Base-by-base conservation (phyloP, 441 rosid species). In the Mallotus japonicus region DNA sequence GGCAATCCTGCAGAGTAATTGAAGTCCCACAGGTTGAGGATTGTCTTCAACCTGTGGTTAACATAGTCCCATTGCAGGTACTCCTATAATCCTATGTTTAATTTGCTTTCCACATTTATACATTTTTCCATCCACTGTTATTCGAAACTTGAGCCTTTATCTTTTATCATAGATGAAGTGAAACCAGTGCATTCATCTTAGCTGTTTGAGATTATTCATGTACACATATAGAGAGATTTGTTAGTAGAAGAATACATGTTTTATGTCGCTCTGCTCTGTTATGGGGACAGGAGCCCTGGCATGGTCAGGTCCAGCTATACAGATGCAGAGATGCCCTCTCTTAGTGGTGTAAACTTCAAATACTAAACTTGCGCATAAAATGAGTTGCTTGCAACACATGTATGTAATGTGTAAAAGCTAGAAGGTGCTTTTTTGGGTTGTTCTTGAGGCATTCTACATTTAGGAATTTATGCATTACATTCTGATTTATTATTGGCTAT, bases 1-100 rank as follows among this genome's bases (percentile, higher is more conserved):
- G 90, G 0, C 89, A 84, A 69, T 81, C 91, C 32, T 87, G 92
- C 77, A 82, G 96, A 70, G 87, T 86, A 11, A 86, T 95, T 73
- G 98, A 93, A 80, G 98, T 89, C 73, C 98, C 98, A 65, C 92
- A 81, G 70, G 91, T 95, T 53, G 97, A 95, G 84, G 98, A 95
- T 78, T 95, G 99, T 75, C 93, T 95, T 80, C 97, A 95, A 67
- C 98, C 98, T 68, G 99, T 91, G 62, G 69, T 92, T 24, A 95
- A 95, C 69, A 85, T 95, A 54, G 85, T 95, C 80, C 98, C 98
- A 5, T 77, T 95, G 70, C 99, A 91, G 98, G 97, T 28, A 28
- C 32, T 28, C 32, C 32, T 95, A 83, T 59, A 54, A 14, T 65
- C 24, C 40, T 32, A 28, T 50, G 32, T 8, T 70, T 20, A 0